Conservation (phyloP, 164 flowering plant genomes). For the Umbellularia californica region DNA sequence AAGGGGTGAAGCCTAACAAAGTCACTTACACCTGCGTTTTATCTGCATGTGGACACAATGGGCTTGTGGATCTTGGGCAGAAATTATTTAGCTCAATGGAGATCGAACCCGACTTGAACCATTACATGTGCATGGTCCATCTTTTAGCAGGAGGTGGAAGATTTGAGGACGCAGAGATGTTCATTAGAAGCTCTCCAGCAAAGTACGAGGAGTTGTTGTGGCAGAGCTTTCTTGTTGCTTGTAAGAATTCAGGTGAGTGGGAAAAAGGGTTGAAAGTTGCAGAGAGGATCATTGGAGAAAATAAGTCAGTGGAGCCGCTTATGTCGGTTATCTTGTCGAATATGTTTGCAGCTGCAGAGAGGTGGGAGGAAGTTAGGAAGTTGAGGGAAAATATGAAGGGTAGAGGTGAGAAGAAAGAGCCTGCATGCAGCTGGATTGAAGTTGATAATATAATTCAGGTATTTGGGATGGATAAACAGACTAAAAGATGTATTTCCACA, state of each 20-base stretch:
- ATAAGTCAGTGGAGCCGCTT: background rate
- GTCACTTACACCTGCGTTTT: conserved; percentile 21
- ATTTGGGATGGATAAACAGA: conserved; percentile 8
- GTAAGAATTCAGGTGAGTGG: conserved; percentile 16
- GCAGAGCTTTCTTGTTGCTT: conserved; percentile 21
- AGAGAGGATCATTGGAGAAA: conserved; percentile 11
- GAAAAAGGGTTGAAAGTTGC: conserved; percentile 14
- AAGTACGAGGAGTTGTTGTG: conserved; percentile 10
- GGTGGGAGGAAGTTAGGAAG: conserved; percentile 18
- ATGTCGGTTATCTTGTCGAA: conserved; percentile 16
- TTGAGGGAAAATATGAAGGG: conserved; percentile 12
- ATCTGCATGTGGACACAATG: conserved; percentile 20
- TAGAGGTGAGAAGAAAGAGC: conserved; percentile 19
- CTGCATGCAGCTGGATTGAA: conserved; percentile 29
- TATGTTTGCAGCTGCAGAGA: conserved; percentile 18
- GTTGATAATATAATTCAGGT: conserved; percentile 11
- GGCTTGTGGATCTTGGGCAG: conserved; percentile 16
- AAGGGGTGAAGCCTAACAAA: conserved; percentile 19
- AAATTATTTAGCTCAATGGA: conserved; percentile 17
- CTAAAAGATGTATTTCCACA: background rate
- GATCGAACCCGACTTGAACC: conserved; percentile 18
- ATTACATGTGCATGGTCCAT: conserved; percentile 22
- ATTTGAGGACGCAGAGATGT: conserved; percentile 16
- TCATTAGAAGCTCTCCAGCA: conserved; percentile 15
- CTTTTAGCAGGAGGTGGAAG: conserved; percentile 18